A percentile compares a stretch with the other conserved stretches of the same genome.
Conservation (phyloP, 2,329 filamentous ascomycete genomes). For the Mollisiaceae sp. region DNA sequence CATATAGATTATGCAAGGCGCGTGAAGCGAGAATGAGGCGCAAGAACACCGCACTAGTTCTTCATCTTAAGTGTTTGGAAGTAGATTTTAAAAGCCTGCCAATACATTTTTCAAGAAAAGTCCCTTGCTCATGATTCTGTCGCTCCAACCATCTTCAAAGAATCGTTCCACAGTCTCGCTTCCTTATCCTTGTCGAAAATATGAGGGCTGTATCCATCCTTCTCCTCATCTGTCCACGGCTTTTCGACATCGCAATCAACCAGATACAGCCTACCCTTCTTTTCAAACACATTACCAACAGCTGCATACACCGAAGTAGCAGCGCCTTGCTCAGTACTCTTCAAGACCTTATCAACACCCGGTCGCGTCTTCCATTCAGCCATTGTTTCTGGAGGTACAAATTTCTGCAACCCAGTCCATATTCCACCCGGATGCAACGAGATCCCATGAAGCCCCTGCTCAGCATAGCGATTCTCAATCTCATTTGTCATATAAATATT, state of each 20-base stretch:
- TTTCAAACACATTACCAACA: constrained; percentile 40
- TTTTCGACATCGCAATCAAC: constrained; percentile 49
- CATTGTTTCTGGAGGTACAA: constrained; percentile 28
- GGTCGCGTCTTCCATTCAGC: constrained; percentile 15
- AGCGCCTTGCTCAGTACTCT: constrained; percentile 45
- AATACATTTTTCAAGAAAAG: too few relatives aligned
- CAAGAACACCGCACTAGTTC: too few relatives aligned
- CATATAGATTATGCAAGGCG: too few relatives aligned
- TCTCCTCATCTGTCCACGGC: constrained; percentile 9
- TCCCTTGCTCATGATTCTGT: not conserved
- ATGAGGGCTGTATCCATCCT: constrained; percentile 34
- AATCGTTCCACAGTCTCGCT: constrained; percentile 49
- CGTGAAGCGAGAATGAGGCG: too few relatives aligned
- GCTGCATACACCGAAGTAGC: constrained; percentile 51
- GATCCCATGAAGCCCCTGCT: constrained; percentile 46
- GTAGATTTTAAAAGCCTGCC: too few relatives aligned
- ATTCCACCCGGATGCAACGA: constrained; percentile 51
- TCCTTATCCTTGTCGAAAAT: constrained; percentile 49
- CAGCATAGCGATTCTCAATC: constrained; percentile 51
- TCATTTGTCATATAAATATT: constrained; percentile 54
- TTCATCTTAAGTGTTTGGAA: too few relatives aligned
- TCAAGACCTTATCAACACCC: constrained; percentile 18
- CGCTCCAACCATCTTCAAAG: constrained; percentile 41
- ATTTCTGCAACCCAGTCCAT: constrained; percentile 41
- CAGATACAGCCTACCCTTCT: constrained; percentile 54